Evolutionary conservation across 139 green algal species (phyloP), one percentile per base, ranked within the genome.

Genomic region (Micractinium conductrix): DNA sequence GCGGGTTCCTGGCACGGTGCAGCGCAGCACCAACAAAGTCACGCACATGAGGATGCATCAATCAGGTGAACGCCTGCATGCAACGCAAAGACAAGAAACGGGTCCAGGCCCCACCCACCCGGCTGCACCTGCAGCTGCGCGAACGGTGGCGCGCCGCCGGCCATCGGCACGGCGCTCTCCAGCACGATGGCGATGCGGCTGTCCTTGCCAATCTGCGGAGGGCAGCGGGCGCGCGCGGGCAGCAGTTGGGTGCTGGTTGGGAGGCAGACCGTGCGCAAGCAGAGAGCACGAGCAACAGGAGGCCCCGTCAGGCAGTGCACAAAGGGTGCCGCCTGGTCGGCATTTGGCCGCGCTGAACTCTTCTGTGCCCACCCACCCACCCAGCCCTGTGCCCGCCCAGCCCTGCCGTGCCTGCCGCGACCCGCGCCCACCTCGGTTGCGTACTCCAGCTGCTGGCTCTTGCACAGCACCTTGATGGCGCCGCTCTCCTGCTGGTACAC

Each of bases 151-250:
- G 48, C 14, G 63, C 79, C 63, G 43, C 81, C 81, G 33, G 81
- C n/a, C 2, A 78, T 62, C 30, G 70, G 69, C 14, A n/a, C 58
- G 30, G 63, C 71, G 21, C 42, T 67, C 28, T 86, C 81, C 35
- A 74, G 58, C 38, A 81, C 33, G 7, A 86, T 62, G 7, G 69
- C 38, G 73, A 86, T 86, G 42, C 81, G 81, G 68, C 33, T 86
- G 69, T 86, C 81, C 65, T 86, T 86, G 62, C 69, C 53, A 62
- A 62, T 62, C 53, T 62, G 53, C 53, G 8, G 53, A 21, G 53
- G 53, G 53, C 2, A 2, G 53, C 26, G 6, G 53, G 53, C n/a
- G n/a, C n/a, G n/a, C n/a, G n/a, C n/a, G n/a, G n/a, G n/a, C n/a
- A n/a, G 53, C 10, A 21, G 53, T 19, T 62, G 53, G 53, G 10